phyloP scores from a whole-genome alignment of 768 basidiomycete genomes.

The Cubamyces sp. region DNA sequence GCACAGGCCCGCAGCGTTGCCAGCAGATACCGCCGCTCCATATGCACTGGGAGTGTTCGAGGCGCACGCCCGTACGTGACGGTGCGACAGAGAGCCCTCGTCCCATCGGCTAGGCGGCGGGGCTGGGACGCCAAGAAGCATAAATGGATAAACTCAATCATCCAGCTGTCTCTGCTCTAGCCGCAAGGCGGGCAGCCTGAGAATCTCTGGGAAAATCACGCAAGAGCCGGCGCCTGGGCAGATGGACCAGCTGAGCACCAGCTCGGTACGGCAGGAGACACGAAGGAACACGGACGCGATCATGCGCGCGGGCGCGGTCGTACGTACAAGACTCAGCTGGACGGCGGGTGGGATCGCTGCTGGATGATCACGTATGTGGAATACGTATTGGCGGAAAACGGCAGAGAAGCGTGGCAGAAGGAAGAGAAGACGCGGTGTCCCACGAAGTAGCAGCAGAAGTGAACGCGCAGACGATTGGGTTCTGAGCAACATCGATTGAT shows the following conservation, averaged over 20 bases:
- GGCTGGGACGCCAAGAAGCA: too few relatives aligned
- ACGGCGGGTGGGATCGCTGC: neutral
- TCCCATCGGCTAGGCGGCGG: too few relatives aligned
- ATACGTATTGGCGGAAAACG: neutral
- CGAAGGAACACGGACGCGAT: neutral
- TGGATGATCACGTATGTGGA: neutral
- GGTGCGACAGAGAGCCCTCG: too few relatives aligned
- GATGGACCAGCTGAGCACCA: slow-evolving; percentile 7
- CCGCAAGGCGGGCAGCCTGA: slow-evolving; percentile 3
- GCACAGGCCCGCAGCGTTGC: too few relatives aligned
- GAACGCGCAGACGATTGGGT: too few relatives aligned
- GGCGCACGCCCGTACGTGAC: too few relatives aligned
- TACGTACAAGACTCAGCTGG: neutral
- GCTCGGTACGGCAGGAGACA: too few relatives aligned
- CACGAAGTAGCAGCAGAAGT: too few relatives aligned
- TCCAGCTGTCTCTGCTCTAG: neutral
- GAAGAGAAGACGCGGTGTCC: neutral
- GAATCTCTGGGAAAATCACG: slow-evolving; percentile 14
- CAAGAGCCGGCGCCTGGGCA: neutral
- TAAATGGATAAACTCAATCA: too few relatives aligned
- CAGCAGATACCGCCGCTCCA: too few relatives aligned
- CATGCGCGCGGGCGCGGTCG: slow-evolving; percentile 2
- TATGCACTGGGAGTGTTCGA: too few relatives aligned
- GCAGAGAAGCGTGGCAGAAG: neutral
- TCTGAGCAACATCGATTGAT: too few relatives aligned